These are phyloP conservation scores for Trichodelitschia bisporula DNA, from an alignment of 495 filamentous ascomycete genomes.

Conservation along the genomic window DNA sequence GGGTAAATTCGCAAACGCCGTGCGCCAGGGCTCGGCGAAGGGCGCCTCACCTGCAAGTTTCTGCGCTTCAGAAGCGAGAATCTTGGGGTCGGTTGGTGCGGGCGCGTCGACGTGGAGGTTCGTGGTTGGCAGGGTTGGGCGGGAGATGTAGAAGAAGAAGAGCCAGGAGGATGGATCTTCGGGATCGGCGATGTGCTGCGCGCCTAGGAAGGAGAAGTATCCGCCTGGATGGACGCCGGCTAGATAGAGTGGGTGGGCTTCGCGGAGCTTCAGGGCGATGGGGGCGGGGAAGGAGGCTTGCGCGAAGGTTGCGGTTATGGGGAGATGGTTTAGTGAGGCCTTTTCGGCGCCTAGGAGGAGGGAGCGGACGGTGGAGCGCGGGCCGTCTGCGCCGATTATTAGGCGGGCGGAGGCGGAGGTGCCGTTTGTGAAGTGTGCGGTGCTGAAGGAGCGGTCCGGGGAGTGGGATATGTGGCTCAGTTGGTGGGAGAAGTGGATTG, in stretches of 20 bases:
- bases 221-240: constrained; percentile 12
- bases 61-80: too few relatives aligned
- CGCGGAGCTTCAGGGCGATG: constrained; percentile 8
- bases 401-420: constrained; percentile 13
- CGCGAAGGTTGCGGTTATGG: constrained; percentile 8
- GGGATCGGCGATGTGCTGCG: constrained; percentile 8
- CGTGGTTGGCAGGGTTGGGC: too few relatives aligned
- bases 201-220: constrained; percentile 11
- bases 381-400: constrained; percentile 21
- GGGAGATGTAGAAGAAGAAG: constrained; percentile 12
- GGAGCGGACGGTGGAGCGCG: constrained; percentile 17
- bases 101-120: too few relatives aligned
- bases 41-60: too few relatives aligned
- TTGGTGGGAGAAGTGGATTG: constrained; percentile 16
- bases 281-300: constrained; percentile 6
- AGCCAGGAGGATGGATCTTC: constrained; percentile 7
- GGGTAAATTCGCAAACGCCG: constrained; percentile 6
- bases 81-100: too few relatives aligned
- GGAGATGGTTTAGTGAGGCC: constrained; percentile 8
- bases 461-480: constrained; percentile 13
- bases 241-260: constrained; percentile 11
- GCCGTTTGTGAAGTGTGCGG: constrained; percentile 18
- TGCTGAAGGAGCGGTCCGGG: constrained; percentile 17
- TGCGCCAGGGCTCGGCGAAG: constrained; percentile 10
- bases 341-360: constrained; percentile 14